Evolutionary conservation across 2,329 filamentous ascomycete genomes (phyloP).

Genomic region (Clarireedia paspali): DNA sequence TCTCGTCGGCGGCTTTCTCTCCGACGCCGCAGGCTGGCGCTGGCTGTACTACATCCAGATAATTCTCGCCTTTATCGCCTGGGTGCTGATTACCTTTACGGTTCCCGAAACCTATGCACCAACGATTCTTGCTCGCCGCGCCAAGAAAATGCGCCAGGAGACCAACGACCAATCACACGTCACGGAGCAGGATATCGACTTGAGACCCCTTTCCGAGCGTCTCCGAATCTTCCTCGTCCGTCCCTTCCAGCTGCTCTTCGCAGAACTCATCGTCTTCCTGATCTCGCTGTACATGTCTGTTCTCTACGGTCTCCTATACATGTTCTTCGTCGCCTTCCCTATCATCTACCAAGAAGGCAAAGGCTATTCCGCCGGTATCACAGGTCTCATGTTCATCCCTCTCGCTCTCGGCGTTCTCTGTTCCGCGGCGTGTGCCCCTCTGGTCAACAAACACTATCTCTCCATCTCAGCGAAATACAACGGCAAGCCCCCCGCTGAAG

Average conservation of each 20-base stretch:
- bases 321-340: slow-evolving; percentile 44
- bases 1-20: slow-evolving; percentile 68
- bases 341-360: slow-evolving; percentile 69
- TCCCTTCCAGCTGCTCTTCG: slow-evolving; percentile 78
- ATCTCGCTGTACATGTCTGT: slow-evolving; percentile 77
- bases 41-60: slow-evolving; percentile 87
- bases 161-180: slow-evolving; percentile 62
- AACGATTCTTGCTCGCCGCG: slow-evolving; percentile 63
- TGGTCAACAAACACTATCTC: slow-evolving; percentile 78
- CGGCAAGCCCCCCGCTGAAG: slow-evolving; percentile 69
- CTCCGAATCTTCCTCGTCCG: slow-evolving; percentile 69
- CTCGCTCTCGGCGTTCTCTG: slow-evolving; percentile 66
- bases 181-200: slow-evolving; percentile 74
- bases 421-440: slow-evolving; percentile 59
- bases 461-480: slow-evolving; percentile 49
- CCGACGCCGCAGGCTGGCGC: slow-evolving; percentile 64
- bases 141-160: slow-evolving; percentile 61
- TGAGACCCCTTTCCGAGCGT: slow-evolving; percentile 59
- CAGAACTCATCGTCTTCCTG: slow-evolving; percentile 77
- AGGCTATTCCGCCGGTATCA: slow-evolving; percentile 64
- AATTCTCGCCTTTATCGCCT: slow-evolving; percentile 63
- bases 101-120: slow-evolving; percentile 86
- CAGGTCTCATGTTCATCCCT: slow-evolving; percentile 83
- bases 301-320: slow-evolving; percentile 50
- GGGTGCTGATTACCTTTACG: slow-evolving; percentile 75